Percentiles rank a stretch among this genome's conserved stretches.
These are phyloP conservation scores for Phlyctochytrium planicorne DNA, from an alignment of 192 early-diverging fungal genomes.

Conservation along the genomic window DNA sequence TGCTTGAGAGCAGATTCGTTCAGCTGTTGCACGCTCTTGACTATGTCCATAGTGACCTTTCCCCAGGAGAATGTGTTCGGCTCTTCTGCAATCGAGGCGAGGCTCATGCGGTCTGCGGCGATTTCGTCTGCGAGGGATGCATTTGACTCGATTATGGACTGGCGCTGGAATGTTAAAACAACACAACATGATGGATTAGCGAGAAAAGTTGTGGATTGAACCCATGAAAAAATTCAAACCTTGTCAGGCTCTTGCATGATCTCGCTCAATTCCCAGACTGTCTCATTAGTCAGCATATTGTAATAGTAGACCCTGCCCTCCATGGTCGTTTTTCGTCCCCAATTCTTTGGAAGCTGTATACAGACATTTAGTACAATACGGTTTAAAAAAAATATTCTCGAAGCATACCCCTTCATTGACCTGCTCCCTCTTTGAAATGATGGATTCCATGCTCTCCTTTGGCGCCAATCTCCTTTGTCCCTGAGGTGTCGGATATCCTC, in stretches of 20 bases:
- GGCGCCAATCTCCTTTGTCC: too few relatives aligned
- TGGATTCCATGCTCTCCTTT: too few relatives aligned
- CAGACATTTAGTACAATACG: neutral
- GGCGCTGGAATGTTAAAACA: neutral
- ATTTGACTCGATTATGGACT: neutral
- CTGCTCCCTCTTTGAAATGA: neutral
- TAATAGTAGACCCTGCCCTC: slow-evolving; percentile 67
- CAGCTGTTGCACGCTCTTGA: slow-evolving; percentile 38
- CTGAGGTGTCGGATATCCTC: too few relatives aligned
- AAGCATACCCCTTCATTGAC: slow-evolving; percentile 4
- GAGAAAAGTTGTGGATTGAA: neutral
- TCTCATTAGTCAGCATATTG: slow-evolving; percentile 69
- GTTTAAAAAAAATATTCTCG: too few relatives aligned
- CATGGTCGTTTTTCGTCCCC: slow-evolving; percentile 57
- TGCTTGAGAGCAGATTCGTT: slow-evolving; percentile 36
- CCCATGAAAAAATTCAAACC: slow-evolving; percentile 40
- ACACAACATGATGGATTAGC: too few relatives aligned
- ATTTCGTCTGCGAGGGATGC: neutral
- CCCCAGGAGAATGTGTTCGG: slow-evolving; percentile 32
- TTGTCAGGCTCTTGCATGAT: slow-evolving; percentile 37
- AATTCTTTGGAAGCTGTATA: slow-evolving; percentile 46
- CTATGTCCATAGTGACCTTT: slow-evolving; percentile 39
- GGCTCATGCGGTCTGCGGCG: slow-evolving; percentile 11
- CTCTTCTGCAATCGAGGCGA: slow-evolving; percentile 34
- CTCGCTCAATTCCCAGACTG: slow-evolving; percentile 47